Evolutionary conservation across 345 rosid species (phyloP).

Genomic region (Rhizophora mangle): DNA sequence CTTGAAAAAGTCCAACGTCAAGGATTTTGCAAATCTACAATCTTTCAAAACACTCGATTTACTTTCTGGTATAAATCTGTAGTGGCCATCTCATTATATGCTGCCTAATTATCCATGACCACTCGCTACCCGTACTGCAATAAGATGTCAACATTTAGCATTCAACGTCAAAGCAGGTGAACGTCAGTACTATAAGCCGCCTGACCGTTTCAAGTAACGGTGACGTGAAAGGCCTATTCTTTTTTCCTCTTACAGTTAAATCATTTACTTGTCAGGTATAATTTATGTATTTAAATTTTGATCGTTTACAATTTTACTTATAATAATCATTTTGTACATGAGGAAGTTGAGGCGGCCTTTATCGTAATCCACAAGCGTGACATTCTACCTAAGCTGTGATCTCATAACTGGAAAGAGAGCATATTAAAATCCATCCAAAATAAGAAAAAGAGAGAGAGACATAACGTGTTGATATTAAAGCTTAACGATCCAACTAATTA

Average conservation of each 20-base stretch:
- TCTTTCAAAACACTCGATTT: no score
- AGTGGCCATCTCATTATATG: no score
- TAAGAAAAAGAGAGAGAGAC: no score
- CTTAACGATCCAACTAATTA: no score
- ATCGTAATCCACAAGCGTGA: constrained; percentile 4
- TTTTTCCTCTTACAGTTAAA: neutral
- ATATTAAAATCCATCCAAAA: neutral
- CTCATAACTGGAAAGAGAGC: neutral
- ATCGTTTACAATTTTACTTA: neutral
- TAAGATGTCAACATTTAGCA: constrained; percentile 1
- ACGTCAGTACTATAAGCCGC: constrained; percentile 6
- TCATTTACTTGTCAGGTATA: constrained; percentile 7
- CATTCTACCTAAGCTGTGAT: constrained; percentile 4
- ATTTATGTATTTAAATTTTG: neutral
- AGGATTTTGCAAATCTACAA: no score
- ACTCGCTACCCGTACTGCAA: neutral
- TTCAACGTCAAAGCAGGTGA: constrained; percentile 1
- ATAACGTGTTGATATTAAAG: no score
- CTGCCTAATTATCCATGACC: neutral
- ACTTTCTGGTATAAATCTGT: no score
- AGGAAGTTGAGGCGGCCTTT: constrained; percentile 17
- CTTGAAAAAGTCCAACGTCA: no score
- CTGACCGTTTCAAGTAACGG: neutral
- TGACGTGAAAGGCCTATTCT: no score
- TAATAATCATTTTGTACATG: neutral